phyloP scores from a whole-genome alignment of 176 grass and related monocot genomes.

The Carex littledalei region DNA sequence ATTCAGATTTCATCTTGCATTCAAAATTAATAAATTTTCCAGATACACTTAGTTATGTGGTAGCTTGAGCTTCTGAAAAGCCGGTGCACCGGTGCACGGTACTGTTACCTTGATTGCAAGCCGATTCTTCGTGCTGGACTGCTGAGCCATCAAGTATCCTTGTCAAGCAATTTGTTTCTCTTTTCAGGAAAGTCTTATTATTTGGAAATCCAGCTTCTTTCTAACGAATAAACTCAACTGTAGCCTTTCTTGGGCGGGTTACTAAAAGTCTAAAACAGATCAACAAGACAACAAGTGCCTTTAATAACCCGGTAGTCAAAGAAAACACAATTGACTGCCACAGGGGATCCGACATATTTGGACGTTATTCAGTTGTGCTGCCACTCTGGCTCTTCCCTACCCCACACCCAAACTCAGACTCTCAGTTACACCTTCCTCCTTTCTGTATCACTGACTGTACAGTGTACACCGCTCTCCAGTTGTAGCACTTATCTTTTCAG shows the following conservation, averaged over 20 bases:
- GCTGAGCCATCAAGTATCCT: constrained; percentile 13
- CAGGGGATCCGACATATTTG: not conserved
- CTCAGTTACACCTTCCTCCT: not conserved
- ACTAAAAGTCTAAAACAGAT: not conserved
- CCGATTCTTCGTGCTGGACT: constrained; percentile 13
- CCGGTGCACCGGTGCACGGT: constrained; percentile 3
- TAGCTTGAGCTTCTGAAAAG: not conserved
- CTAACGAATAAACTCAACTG: not conserved
- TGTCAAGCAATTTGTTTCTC: constrained; percentile 2
- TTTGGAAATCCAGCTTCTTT: not conserved
- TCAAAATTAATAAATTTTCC: not conserved
- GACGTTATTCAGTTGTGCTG: constrained; percentile 21
- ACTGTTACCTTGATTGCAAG: not conserved
- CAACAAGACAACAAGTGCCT: not conserved
- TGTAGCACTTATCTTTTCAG: not conserved
- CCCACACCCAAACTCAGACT: constrained; percentile 12
- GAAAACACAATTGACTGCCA: not conserved
- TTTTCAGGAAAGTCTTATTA: not conserved
- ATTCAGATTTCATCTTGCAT: not conserved
- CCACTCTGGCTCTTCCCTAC: constrained; percentile 20
- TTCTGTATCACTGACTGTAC: not conserved
- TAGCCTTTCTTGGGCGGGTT: not conserved
- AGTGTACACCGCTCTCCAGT: constrained; percentile 1
- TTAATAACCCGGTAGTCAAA: not conserved
- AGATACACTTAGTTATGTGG: not conserved